Evolutionary conservation across 345 rosid genomes (phyloP).

Genomic region (Euphorbia pulcherrima): DNA sequence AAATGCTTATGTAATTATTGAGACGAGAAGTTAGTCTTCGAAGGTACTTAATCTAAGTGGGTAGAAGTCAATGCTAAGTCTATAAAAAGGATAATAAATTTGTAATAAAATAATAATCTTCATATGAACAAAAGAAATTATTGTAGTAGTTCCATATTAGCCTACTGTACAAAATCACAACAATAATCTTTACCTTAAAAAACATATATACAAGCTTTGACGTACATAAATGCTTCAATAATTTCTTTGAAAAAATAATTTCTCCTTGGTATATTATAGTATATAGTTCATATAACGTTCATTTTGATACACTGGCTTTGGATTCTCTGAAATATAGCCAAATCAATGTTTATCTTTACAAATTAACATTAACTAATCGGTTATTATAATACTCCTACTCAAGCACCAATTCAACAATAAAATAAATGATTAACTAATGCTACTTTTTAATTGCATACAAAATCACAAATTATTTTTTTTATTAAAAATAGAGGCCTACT

Average conservation of each 20-base stretch:
- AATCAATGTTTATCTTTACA: no score
- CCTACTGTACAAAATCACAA: not conserved
- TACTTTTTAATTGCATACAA: no score
- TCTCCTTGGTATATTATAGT: not conserved
- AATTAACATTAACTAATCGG: no score
- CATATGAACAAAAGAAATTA: not conserved
- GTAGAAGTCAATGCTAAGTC: not conserved
- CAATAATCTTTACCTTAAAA: not conserved
- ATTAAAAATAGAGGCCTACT: no score
- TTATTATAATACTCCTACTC: no score
- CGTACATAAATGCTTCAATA: not conserved
- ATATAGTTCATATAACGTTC: not conserved
- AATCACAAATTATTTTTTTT: no score
- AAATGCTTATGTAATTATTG: constrained; percentile 5
- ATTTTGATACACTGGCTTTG: not conserved
- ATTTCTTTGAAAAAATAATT: not conserved
- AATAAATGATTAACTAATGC: no score
- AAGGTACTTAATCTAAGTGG: constrained; percentile 5
- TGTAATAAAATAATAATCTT: not conserved
- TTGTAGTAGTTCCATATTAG: not conserved
- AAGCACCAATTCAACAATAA: no score
- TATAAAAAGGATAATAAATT: not conserved
- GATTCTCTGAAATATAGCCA: not conserved
- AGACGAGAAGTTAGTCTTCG: not conserved
- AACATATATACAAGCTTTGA: not conserved